Evolutionary conservation across 257 asterid species (phyloP).

Genomic region (Scutellaria barbata): DNA sequence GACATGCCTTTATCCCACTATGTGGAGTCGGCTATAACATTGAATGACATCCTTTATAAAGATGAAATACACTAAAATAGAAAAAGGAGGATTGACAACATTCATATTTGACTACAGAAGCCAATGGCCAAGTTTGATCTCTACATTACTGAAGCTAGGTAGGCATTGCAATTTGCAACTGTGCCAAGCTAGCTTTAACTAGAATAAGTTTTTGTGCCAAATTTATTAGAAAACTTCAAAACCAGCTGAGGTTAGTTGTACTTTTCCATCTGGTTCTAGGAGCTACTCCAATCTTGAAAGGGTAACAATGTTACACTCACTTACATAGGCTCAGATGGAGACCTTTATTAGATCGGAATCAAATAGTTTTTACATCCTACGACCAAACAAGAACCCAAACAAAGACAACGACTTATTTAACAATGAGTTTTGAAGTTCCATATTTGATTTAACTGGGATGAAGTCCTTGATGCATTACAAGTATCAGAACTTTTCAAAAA

Average conservation of each 20-base stretch:
- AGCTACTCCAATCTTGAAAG: no score
- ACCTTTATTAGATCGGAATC: not conserved
- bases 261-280: no score
- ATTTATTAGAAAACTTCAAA: not conserved
- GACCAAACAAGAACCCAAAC: conserved; percentile 21
- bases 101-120: not conserved
- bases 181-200: not conserved
- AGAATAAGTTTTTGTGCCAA: not conserved
- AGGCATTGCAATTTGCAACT: not conserved
- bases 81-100: not conserved
- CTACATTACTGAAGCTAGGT: conserved; percentile 13
- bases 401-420: not conserved
- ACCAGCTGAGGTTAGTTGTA: no score
- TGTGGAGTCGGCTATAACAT: not conserved
- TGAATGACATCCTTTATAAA: not conserved
- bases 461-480: conserved; percentile 18
- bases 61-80: not conserved
- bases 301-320: not conserved
- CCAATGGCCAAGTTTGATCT: conserved; percentile 1
- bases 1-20: not conserved
- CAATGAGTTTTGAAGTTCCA: conserved; percentile 3
- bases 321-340: conserved; percentile 1
- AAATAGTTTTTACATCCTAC: conserved; percentile 12
- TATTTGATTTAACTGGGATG: not conserved
- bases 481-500: not conserved